Evolutionary conservation across 768 basidiomycete species (phyloP), one percentile per base, ranked within the genome.

Genomic region (Astraeus odoratus): DNA sequence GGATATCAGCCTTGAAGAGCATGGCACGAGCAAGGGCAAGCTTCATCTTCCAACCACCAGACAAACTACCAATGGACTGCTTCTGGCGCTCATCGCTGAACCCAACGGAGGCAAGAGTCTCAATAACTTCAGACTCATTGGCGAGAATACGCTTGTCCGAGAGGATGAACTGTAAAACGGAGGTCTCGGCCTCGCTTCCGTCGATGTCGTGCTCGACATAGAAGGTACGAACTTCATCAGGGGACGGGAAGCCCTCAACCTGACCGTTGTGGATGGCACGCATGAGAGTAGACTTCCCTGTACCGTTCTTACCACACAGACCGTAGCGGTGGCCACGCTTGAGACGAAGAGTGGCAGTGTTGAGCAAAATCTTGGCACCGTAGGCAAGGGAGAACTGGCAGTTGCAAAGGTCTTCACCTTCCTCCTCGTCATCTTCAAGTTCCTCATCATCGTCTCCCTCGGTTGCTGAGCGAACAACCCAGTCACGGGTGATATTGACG

Each of bases 41-140:
- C 79, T 96, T 97, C 94, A 97, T 97, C 80, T 97, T 97, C 94
- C 94, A 96, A 75, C 94, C 94, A 79, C 94, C 94, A 35, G 94
- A 97, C 31, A 97, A 73, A 47, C 81, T 81, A 52, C 93, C 90
- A 53, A 96, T 96, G 31, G 90, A 69, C 51, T 86, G 76, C 52
- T 69, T 73, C 70, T 96, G 94, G 53, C 93, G 83, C 57, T 83
- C 87, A 50, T 84, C 87, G 51, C 70, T 79, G 79, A 97, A 97
- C 51, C 94, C 94, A 61, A 96, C 94, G 41, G 89, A 86, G 18
- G 83, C 79, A 46, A 97, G 83, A 43, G 87, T 88, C 64, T 81
- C 77, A 39, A 86, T 66, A 64, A 85, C 65, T 63, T 96, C 93
- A 49, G 77, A 70, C 65, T 81, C 71, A 48, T 53, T 48, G 18